Evolutionary conservation across 306 rosid genomes (phyloP).

Genomic region (Vicia faba): DNA sequence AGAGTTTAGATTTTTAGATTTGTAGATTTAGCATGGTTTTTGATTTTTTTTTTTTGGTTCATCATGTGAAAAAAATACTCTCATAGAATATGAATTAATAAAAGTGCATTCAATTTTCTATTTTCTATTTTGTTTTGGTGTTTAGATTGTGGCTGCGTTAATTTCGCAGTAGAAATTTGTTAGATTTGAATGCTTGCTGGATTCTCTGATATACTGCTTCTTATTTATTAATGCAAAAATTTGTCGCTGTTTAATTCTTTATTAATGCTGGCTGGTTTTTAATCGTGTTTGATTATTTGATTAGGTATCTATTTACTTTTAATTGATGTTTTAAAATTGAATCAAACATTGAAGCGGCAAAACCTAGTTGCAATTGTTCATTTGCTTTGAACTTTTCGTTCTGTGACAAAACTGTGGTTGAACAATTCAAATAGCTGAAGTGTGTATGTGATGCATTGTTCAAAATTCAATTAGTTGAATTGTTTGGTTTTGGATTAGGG

Average conservation of each 20-base stretch:
- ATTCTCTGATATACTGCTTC: neutral
- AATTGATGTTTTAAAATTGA: neutral
- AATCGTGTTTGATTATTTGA: slow-evolving; percentile 3
- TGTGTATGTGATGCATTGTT: too few species aligned
- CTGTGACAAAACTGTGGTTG: neutral
- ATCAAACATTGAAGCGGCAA: neutral
- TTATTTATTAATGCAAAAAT: neutral
- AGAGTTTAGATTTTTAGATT: slow-evolving; percentile 43
- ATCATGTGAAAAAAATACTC: slow-evolving; percentile 29
- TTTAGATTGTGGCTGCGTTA: slow-evolving; percentile 15
- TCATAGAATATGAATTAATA: slow-evolving; percentile 35
- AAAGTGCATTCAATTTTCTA: slow-evolving; percentile 35
- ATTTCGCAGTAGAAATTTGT: neutral
- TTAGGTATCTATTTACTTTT: neutral
- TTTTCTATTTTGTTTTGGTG: neutral
- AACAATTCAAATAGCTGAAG: neutral
- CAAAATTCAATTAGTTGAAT: neutral
- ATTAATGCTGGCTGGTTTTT: neutral
- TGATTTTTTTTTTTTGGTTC: slow-evolving; percentile 8
- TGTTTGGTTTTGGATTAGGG: neutral
- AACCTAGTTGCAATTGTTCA: neutral
- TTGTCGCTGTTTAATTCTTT: neutral
- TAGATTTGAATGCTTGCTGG: slow-evolving; percentile 26
- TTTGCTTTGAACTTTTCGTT: neutral
- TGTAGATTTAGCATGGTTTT: slow-evolving; percentile 36